Conservation (phyloP, 225 moss, liverwort and hornwort species). For the Neckera pumila region DNA sequence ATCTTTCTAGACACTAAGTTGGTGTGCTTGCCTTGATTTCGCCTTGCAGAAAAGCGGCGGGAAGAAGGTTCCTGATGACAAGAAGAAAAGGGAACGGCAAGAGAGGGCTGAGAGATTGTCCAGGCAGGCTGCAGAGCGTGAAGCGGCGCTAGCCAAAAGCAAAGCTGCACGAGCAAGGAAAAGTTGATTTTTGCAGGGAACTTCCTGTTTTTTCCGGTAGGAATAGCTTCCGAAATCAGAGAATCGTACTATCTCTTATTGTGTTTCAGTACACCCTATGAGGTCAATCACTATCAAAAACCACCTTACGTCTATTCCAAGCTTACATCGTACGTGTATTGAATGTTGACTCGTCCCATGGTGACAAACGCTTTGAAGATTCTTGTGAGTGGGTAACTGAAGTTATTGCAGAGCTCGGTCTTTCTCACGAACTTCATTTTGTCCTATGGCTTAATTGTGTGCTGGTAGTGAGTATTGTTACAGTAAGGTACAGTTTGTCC, state of each 20-base stretch:
- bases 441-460: background rate
- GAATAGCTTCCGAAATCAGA: conserved; percentile 3
- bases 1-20: background rate
- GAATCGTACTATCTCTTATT: background rate
- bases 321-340: background rate
- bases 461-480: background rate
- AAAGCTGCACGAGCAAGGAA: conserved; percentile 60
- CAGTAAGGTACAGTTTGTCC: background rate
- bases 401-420: background rate
- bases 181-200: background rate
- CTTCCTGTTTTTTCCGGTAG: background rate
- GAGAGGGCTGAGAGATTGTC: conserved; percentile 87
- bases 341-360: background rate
- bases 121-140: conserved; percentile 85
- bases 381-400: background rate
- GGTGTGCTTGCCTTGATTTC: background rate
- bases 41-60: conserved; percentile 41
- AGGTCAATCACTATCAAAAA: background rate
- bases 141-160: conserved; percentile 63
- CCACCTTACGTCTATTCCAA: background rate
- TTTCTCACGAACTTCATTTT: background rate
- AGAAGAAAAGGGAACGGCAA: conserved; percentile 71
- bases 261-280: background rate
- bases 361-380: background rate
- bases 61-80: conserved; percentile 69